Conservation (phyloP, 331 rosid genomes). For the Acacia pycnantha region DNA sequence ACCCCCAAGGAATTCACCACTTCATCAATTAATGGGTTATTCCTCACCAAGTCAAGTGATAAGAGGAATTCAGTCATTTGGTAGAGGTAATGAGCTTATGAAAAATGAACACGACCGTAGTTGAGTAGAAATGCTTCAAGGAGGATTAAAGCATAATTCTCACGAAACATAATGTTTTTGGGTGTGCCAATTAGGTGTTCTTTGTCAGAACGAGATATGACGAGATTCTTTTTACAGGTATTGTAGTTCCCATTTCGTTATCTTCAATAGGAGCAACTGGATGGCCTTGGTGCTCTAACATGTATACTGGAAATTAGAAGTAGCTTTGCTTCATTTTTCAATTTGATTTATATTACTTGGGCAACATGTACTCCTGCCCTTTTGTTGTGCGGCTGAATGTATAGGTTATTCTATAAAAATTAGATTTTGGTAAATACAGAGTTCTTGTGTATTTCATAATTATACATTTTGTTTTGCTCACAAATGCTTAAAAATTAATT, state of each 20-base stretch:
- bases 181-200: neutral
- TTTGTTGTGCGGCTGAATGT: conserved; percentile 1
- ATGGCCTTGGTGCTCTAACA: neutral
- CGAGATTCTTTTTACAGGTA: neutral
- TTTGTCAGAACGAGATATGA: neutral
- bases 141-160: neutral
- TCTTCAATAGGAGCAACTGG: conserved; percentile 10
- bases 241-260: neutral
- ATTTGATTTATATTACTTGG: conserved; percentile 9
- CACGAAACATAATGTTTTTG: neutral
- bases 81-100: conserved; percentile 26
- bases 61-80: conserved; percentile 36
- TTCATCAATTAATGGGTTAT: conserved; percentile 83
- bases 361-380: neutral
- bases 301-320: neutral
- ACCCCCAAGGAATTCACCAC: conserved; percentile 50
- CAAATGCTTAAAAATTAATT: neutral
- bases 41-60: conserved; percentile 71
- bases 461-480: neutral
- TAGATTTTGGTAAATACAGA: conserved; percentile 19
- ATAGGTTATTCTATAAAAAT: conserved; percentile 2
- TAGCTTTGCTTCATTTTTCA: neutral
- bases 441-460: neutral
- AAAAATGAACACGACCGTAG: conserved; percentile 25
- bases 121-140: neutral